phyloP scores from a whole-genome alignment of 176 grass and related monocot species.

The Oryza australiensis region DNA sequence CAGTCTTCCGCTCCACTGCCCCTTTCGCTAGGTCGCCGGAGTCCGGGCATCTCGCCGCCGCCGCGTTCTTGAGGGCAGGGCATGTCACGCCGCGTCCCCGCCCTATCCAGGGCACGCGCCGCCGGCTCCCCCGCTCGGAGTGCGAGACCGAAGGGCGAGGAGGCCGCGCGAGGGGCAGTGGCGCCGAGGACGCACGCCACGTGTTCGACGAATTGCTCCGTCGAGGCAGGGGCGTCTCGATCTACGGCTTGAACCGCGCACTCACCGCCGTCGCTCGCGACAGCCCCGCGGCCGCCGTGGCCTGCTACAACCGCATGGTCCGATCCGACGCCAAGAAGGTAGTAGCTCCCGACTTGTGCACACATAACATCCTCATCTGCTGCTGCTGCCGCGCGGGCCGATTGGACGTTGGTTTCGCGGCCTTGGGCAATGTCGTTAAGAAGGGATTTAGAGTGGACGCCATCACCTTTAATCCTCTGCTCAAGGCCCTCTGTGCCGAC shows the following conservation, averaged over 20 bases:
- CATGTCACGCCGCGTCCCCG: too few species aligned
- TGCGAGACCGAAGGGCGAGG: too few species aligned
- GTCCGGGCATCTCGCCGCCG: too few species aligned
- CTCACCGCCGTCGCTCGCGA: background rate
- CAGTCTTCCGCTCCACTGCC: too few species aligned
- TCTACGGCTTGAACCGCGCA: background rate
- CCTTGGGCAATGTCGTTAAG: background rate
- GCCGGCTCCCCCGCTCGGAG: too few species aligned
- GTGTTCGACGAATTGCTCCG: constrained; percentile 13
- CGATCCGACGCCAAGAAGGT: background rate
- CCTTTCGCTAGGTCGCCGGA: too few species aligned
- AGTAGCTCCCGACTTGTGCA: background rate
- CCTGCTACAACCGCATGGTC: background rate
- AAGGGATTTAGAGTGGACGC: background rate
- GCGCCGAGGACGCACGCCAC: background rate
- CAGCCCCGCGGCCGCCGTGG: background rate
- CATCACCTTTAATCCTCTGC: constrained; percentile 7
- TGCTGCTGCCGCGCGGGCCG: background rate
- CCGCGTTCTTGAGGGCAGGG: too few species aligned
- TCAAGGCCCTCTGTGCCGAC: too few species aligned
- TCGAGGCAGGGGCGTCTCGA: background rate
- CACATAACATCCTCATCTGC: background rate
- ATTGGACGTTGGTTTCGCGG: background rate
- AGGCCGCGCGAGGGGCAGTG: background rate
- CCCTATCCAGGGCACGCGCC: too few species aligned